Evolutionary conservation across 306 rosid species (phyloP), one percentile per base, ranked within the genome.

Genomic region (Lathyrus sativus): DNA sequence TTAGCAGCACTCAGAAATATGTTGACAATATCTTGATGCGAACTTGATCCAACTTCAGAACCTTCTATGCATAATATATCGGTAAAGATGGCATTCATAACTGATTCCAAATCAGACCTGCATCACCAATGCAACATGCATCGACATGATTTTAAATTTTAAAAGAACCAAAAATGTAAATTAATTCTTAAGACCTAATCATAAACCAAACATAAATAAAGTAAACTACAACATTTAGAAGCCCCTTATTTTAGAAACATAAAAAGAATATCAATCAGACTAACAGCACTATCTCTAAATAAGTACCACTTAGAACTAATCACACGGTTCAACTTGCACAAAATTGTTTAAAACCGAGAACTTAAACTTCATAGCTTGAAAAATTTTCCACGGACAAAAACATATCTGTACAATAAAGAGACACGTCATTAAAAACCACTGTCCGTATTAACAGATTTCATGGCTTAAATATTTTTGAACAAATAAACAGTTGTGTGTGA

Each of bases 61-160:
- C 68, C 79, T 43, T 85, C 50, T 59, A 8, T 26, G 65, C 73
- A 67, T 67, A 88, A 86, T 74, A 84, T 58, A 75, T 50, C 42
- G 11, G 82, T 79, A 70, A 82, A 77, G 65, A 90, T 83, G 57
- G 83, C 77, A 57, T 31, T 59, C 73, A 91, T 65, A 82, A 82
- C 88, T 35, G 85, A 73, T 75, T 91, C 87, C 86, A 91, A 77
- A 75, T 91, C 97, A 49, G 89, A 83, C 91, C 98, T 93, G 89
- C 86, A 28, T 78, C 45, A 39, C 75, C 38, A 80, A 51, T 24
- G 46, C 79, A 74, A 60, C 72, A 60, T 60, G 41, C 79, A 78
- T 70, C 75, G 55, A 61, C 15, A 41, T 61, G 2, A 35, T 6
- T 35, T 44, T 39, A 63, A 76, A 55, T 5, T 18, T 48, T 37